Percentiles rank a stretch among this genome's conserved stretches.
These are phyloP conservation scores for Ogataea degrootiae DNA, from an alignment of 805 yeast genomes.

Conservation along the genomic window DNA sequence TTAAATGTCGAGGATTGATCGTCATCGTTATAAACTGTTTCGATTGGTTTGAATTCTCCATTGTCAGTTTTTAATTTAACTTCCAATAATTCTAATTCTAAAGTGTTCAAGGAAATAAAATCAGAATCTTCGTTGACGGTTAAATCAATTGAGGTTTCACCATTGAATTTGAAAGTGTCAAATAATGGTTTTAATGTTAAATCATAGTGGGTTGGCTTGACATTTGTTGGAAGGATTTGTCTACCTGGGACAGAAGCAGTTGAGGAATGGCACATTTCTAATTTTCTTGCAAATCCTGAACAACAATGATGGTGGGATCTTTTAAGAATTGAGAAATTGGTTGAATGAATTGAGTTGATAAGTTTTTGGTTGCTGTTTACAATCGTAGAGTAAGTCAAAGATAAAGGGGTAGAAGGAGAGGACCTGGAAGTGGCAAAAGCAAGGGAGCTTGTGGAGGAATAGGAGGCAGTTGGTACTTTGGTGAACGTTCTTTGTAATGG, in stretches of 20 bases:
- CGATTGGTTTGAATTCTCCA: constrained; percentile 19
- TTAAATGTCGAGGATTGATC: constrained; percentile 62
- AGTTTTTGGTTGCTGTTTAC: not conserved
- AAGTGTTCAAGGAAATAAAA: constrained; percentile 41
- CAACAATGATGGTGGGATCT: constrained; percentile 11
- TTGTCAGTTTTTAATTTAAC: constrained; percentile 11
- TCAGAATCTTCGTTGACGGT: constrained; percentile 41
- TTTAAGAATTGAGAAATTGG: not conserved
- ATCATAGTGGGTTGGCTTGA: constrained; percentile 74
- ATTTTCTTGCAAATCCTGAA: constrained; percentile 7
- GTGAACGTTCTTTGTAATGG: no score
- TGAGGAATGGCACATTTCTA: constrained; percentile 13
- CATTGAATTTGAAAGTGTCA: constrained; percentile 43
- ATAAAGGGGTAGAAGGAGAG: not conserved
- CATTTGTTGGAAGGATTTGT: constrained; percentile 39
- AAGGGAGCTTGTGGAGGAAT: no score
- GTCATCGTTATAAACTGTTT: constrained; percentile 36
- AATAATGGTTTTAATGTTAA: constrained; percentile 40
- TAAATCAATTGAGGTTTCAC: constrained; percentile 49
- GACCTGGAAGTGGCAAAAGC: no score
- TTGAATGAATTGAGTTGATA: not conserved
- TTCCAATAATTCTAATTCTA: constrained; percentile 26
- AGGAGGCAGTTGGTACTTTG: no score
- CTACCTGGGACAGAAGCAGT: constrained; percentile 18
- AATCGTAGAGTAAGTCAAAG: not conserved